phyloP scores from a whole-genome alignment of 495 filamentous ascomycete species.

The Penicillium goetzii region DNA sequence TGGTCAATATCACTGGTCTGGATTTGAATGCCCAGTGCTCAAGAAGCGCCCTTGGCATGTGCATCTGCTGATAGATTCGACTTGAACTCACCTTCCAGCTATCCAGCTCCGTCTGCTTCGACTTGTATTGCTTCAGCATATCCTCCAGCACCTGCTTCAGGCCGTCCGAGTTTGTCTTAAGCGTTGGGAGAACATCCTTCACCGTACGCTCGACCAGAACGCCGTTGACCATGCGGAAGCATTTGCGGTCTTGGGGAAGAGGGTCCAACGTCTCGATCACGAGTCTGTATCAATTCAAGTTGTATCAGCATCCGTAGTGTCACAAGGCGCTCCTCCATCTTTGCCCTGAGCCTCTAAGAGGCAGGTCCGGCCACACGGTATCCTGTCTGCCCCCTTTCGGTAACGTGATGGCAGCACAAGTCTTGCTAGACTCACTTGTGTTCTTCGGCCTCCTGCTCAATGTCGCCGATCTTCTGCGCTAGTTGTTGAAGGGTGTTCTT shows the following conservation, averaged over 20 bases:
- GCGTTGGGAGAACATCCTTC: conserved; percentile 83
- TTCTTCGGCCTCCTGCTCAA: conserved; percentile 95
- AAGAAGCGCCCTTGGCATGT: not conserved
- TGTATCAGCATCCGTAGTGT: conserved; percentile 21
- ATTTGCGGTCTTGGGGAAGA: conserved; percentile 84
- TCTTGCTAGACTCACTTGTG: conserved; percentile 76
- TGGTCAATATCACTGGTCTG: conserved; percentile 1
- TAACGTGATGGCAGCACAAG: not conserved
- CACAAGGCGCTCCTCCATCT: not conserved
- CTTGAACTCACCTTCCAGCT: conserved; percentile 86
- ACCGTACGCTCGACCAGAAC: conserved; percentile 94
- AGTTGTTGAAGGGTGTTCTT: conserved; percentile 93
- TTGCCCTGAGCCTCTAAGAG: not conserved
- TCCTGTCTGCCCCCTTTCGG: not conserved
- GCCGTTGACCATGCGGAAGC: conserved; percentile 98
- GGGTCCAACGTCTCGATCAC: conserved; percentile 92
- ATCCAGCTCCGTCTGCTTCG: conserved; percentile 92
- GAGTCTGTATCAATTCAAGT: conserved; percentile 60
- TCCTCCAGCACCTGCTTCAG: conserved; percentile 96
- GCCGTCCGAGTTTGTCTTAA: conserved; percentile 94
- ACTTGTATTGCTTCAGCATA: conserved; percentile 94
- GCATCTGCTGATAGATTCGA: not conserved
- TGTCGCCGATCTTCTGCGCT: conserved; percentile 93
- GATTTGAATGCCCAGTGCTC: not conserved
- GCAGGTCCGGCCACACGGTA: not conserved